A percentile compares a stretch with the other conserved stretches of the same genome.
Conservation (phyloP, 2,329 filamentous ascomycete genomes). For the Colletotrichum sp. region DNA sequence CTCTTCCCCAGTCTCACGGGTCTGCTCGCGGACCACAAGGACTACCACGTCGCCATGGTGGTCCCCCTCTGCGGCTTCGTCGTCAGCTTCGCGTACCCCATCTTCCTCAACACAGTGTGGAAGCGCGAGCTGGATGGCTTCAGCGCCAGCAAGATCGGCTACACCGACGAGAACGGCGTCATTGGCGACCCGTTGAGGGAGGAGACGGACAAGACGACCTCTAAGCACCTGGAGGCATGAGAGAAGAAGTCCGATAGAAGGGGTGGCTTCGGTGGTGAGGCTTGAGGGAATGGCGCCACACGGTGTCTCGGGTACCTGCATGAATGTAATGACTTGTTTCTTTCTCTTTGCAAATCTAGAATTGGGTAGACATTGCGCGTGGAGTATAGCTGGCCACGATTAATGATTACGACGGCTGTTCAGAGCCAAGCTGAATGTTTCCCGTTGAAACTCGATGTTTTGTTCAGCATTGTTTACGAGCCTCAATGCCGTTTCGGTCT, state of each 20-base stretch:
- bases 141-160: conserved; percentile 16
- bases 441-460: not conserved
- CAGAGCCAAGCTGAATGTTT: not conserved
- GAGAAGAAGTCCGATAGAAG: not conserved
- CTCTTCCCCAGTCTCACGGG: conserved; percentile 8
- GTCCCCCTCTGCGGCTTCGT: conserved; percentile 68
- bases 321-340: not conserved
- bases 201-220: conserved; percentile 1
- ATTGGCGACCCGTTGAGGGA: conserved; percentile 8
- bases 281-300: not conserved
- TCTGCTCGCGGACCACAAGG: conserved; percentile 2
- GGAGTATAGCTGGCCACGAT: not conserved
- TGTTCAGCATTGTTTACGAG: not conserved
- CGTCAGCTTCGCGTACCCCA: conserved; percentile 59
- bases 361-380: not conserved
- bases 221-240: conserved; percentile 16
- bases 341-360: not conserved
- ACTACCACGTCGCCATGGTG: conserved; percentile 58
- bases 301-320: not conserved
- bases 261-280: not conserved
- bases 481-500: not conserved
- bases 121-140: conserved; percentile 16
- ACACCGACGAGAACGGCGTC: conserved; percentile 5
- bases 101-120: conserved; percentile 58
- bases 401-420: not conserved